Conservation (phyloP, 352 stramenopile genomes). For the Phytophthora rubi region DNA sequence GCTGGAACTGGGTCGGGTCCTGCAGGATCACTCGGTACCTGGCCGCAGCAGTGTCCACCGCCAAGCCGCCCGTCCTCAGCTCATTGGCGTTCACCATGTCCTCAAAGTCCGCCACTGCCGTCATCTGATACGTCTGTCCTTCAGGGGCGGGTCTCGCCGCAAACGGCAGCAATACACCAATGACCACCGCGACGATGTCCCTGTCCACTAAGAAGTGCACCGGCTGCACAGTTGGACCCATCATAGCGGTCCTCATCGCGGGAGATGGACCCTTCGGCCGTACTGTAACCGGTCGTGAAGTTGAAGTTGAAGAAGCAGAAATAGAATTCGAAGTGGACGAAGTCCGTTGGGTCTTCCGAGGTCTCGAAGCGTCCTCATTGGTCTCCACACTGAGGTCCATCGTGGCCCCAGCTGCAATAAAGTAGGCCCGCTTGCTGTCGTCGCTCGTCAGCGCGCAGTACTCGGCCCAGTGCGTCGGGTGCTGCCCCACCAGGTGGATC, state of each 20-base stretch:
- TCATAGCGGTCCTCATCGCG: not conserved
- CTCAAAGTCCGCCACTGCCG: constrained; percentile 31
- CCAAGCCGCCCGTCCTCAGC: not conserved
- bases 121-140: constrained; percentile 22
- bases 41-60: constrained; percentile 6
- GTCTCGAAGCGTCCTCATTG: constrained; percentile 1
- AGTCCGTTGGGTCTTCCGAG: constrained; percentile 20
- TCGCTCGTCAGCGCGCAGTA: constrained; percentile 52
- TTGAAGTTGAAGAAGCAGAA: constrained; percentile 1
- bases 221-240: not conserved
- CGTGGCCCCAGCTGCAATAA: constrained; percentile 34
- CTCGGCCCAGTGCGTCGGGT: constrained; percentile 49
- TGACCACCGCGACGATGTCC: constrained; percentile 32
- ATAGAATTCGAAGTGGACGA: not conserved
- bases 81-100: constrained; percentile 29
- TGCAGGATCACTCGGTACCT: constrained; percentile 28
- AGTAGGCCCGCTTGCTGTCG: constrained; percentile 60
- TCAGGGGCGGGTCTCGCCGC: constrained; percentile 1
- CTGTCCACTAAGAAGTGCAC: constrained; percentile 35
- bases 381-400: constrained; percentile 14
- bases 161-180: constrained; percentile 29
- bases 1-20: constrained; percentile 27
- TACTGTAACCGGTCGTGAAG: not conserved
- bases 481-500: constrained; percentile 63
- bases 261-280: not conserved